Base-by-base conservation (phyloP, 2,329 filamentous ascomycete genomes). In the Aspergillus sp. region DNA sequence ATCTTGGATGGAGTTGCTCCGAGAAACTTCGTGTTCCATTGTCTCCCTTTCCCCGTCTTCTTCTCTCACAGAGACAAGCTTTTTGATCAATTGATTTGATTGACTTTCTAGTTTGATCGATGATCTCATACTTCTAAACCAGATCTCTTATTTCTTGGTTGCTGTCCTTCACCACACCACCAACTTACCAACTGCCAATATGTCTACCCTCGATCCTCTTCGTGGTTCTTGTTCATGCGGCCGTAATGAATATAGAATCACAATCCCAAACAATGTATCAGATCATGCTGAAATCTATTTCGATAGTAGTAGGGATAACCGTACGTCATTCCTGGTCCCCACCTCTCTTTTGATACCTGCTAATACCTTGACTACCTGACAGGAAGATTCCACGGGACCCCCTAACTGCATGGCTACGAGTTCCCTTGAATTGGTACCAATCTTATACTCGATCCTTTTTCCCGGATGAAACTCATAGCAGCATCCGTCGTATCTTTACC, bases 221-320 rank as follows among this genome's bases (percentile, higher is more conserved):
- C 81, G 78, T 51, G 90, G 90, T 57, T 80, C 83, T 51, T 95
- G 90, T 71, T 83, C 85, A 42, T 96, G 90, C 66, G 89, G 90
- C 45, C 82, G 90, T 48, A 95, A 93, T 60, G 78, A 83, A 60
- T 95, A 95, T 69, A 75, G 82, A 45, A 81, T 95, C 53, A 69
- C 79, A 37, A 75, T 91, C 26, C 89, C 89, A 1, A 64, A 73
- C 13, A 67, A 75, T 54, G 71, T 77, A 33, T 67, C 71, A 33
- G 70, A 81, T 30, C 68, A 76, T 40, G 81, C 83, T 11, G 77
- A 82, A 53, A 81, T 94, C 19, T 79, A 89, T 49, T 93, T 95
- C 62, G 85, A 89, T 65, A 82, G 83, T 32, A 79, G 81, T 46
- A 73, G 75, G 44, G 72, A 76, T 33, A 86, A 88, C 57, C 82